phyloP scores from a whole-genome alignment of 1,284 basidiomycete genomes.

The Puccinia horiana region DNA sequence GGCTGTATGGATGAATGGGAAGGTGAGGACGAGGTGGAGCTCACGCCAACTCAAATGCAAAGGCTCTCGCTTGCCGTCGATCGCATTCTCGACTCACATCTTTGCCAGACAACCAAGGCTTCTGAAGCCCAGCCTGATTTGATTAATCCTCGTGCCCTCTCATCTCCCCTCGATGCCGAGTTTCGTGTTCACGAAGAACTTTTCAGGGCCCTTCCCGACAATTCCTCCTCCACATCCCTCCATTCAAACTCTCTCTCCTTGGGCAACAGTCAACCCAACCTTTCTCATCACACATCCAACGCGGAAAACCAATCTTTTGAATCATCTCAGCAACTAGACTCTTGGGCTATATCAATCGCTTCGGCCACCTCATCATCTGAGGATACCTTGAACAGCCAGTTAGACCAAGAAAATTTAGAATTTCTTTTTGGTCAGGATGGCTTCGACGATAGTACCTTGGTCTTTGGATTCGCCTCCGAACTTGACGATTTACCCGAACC shows the following conservation, averaged over 20 bases:
- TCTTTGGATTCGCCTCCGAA: background rate
- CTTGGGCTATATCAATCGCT: background rate
- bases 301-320: background rate
- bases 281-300: background rate
- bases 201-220: slow-evolving; percentile 24
- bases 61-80: slow-evolving; percentile 36
- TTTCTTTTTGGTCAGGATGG: background rate
- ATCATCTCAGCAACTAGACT: background rate
- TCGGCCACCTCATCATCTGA: background rate
- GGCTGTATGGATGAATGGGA: background rate
- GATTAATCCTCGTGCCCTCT: background rate
- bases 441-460: background rate
- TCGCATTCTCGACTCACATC: slow-evolving; percentile 34
- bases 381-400: background rate
- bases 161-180: slow-evolving; percentile 11
- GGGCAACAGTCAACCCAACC: background rate
- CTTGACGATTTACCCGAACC: slow-evolving; percentile 2
- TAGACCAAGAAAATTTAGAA: background rate
- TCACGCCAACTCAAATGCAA: slow-evolving; percentile 8
- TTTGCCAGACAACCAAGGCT: background rate
- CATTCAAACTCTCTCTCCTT: background rate
- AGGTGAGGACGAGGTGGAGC: background rate
- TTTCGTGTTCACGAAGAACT: slow-evolving; percentile 42
- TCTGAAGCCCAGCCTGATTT: background rate
- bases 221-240: background rate